Base-by-base conservation (phyloP, 768 basidiomycete genomes). In the Epithele typhae region DNA sequence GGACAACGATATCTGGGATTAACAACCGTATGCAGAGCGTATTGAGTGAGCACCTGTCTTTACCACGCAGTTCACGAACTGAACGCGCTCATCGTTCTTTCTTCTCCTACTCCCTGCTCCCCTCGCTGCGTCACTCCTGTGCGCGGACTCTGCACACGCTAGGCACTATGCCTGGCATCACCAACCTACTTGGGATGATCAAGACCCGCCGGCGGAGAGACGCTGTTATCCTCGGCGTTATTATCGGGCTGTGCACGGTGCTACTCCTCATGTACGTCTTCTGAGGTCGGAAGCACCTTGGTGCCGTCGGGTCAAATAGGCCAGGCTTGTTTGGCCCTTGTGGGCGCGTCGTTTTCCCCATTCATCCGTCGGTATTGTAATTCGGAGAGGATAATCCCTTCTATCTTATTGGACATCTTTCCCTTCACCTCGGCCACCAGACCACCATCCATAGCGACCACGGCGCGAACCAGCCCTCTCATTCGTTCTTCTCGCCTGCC, bases 141-240 rank as follows among this genome's bases (percentile, higher is more conserved):
- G 25, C 38, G 17, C 25, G 21, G 19, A 45, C 15, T n/a, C n/a
- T n/a, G 30, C 15, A 15, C 9, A 9, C 15, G 30, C 47, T 55
- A 93, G 91, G 75, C 59, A 82, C 87, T 5, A 85, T 98, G 65
- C 96, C 96, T n/a, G 94, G 95, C 2, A 84, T 99, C 55, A 93
- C 92, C 67, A 89, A 85, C 49, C 66, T 98, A 35, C 71, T 98
- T 27, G 76, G 77, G 1, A 93, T 98, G 90, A 97, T 99, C 64
- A 89, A 89, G 63, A 83, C 90, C 12, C 78, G 95, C 37, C 78
- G 95, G 57, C 75, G 94, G 49, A 72, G 93, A 59, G 96, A 99
- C 65, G 79, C 90, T 2, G 75, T 97, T 52, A 91, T 97, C 55
- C 65, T 98, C 64, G 94, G 92, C 8, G 69, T 82, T 46, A 71